These are phyloP conservation scores for Fraxinus paxiana DNA, from an alignment of 305 asterid species.

Conservation along the genomic window DNA sequence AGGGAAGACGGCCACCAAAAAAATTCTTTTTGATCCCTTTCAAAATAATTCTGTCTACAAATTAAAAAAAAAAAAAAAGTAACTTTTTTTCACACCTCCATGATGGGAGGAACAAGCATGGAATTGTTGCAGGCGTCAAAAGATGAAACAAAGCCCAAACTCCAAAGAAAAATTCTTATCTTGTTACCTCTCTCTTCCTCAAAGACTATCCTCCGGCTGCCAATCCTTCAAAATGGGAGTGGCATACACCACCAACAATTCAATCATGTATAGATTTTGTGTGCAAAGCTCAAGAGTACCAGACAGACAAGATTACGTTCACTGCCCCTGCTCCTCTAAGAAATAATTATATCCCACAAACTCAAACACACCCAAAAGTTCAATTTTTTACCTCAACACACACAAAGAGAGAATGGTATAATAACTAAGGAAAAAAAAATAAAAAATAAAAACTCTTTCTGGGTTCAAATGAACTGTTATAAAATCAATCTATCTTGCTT, in stretches of 20 bases:
- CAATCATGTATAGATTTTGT: conserved; percentile 38
- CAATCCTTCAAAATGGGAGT: background rate
- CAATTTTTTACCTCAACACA: conserved; percentile 42
- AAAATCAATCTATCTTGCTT: conserved; percentile 18
- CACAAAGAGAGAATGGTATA: conserved; percentile 13
- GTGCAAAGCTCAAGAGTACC: conserved; percentile 42
- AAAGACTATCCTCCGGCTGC: background rate
- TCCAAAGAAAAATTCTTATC: conserved; percentile 34
- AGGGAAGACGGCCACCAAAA: conserved; percentile 6
- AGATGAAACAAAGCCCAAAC: conserved; percentile 50
- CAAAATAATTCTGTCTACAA: conserved; percentile 7
- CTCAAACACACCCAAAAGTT: conserved; percentile 36
- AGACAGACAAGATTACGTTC: conserved; percentile 65
- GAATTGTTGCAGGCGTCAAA: conserved; percentile 61
- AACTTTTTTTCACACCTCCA: conserved; percentile 24
- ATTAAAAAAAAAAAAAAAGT: background rate
- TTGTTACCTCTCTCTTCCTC: conserved; percentile 22
- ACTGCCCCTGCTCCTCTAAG: conserved; percentile 26
- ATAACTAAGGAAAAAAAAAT: background rate
- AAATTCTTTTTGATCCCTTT: background rate
- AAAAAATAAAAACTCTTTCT: conserved; percentile 18
- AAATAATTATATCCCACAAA: conserved; percentile 21
- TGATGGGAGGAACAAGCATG: conserved; percentile 66
- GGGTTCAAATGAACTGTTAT: conserved; percentile 27
- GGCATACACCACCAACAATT: conserved; percentile 2